These are phyloP conservation scores for Phaeosphaeriaceae sp. DNA, from an alignment of 2,329 filamentous ascomycete genomes.

Conservation along the genomic window DNA sequence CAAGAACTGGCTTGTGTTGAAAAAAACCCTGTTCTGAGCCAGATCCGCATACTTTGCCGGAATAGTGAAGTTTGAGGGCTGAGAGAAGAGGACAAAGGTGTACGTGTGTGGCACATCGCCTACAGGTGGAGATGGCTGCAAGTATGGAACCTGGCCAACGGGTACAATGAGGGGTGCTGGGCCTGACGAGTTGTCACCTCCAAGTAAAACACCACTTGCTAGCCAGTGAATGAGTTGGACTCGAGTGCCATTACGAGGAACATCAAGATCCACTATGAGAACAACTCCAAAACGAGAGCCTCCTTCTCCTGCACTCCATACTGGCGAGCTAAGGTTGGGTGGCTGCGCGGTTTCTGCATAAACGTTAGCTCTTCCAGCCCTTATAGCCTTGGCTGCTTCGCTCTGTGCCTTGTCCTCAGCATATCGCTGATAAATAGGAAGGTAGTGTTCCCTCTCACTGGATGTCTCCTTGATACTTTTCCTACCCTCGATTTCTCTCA, in stretches of 20 bases:
- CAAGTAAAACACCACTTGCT: conserved; percentile 31
- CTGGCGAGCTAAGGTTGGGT: conserved; percentile 30
- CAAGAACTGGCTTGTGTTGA: conserved; percentile 46
- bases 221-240: conserved; percentile 44
- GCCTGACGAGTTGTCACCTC: conserved; percentile 2
- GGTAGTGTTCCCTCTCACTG: conserved; percentile 71
- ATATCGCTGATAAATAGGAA: conserved; percentile 67
- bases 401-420: conserved; percentile 56
- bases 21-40: conserved; percentile 35
- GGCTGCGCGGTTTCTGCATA: conserved; percentile 32
- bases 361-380: conserved; percentile 60
- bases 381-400: conserved; percentile 56
- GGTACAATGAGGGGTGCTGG: conserved; percentile 18
- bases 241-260: conserved; percentile 39
- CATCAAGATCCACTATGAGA: conserved; percentile 42
- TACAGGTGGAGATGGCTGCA: conserved; percentile 35
- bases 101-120: conserved; percentile 39
- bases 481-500: conserved; percentile 63
- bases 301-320: conserved; percentile 15
- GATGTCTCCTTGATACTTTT: conserved; percentile 71
- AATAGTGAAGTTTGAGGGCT: conserved; percentile 36
- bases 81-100: conserved; percentile 36
- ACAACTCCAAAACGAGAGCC: conserved; percentile 26
- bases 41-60: conserved; percentile 34
- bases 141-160: conserved; percentile 27